Base-by-base conservation (phyloP, 108 stramenopile genomes). In the Cyclotella distinguenda region DNA sequence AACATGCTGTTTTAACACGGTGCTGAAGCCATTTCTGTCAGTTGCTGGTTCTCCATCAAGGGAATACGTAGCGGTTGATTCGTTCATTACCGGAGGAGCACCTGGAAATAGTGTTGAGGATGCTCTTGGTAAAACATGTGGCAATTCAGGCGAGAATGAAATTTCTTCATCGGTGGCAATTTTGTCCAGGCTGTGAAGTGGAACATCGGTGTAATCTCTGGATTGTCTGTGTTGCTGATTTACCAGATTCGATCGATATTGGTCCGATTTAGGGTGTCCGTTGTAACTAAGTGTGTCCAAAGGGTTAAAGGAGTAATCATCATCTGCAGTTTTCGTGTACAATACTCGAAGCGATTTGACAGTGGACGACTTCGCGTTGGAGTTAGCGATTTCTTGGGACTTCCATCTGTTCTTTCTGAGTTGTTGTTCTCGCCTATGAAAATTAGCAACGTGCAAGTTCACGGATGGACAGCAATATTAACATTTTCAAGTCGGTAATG, bases 261-360 rank as follows among this genome's bases (percentile, higher is more conserved):
- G 30, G 16, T 22, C 18, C 53, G 26, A 27, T 21, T 9, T 35
- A 16, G 11, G 10, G 27, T 22, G 39, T 38, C 25, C 51, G 31
- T 60, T 23, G 34, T n/a, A 18, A 18, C n/a, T 21, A 18, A 22
- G 43, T 27, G 42, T 45, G 16, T 36, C 43, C 6, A 60, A 34
- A 21, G 74, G 74, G 33, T 75, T 26, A 30, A 67, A 75, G 2
- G 74, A 75, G 40, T 75, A 67, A 47, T 75, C 74, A 57, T 75
- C 74, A 10, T 35, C 58, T 9, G 54, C 8, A 21, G 66, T 30
- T n/a, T 55, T 32, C 7, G 45, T 32, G 22, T 56, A 46, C 42
- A 67, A 25, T 30, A 67, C 54, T 46, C 40, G 35, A 18, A 67
- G 51, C 1, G 66, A 67, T 55, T 56, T 56, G 15, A 45, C 32